Evolutionary conservation across 2,329 filamentous ascomycete genomes (phyloP).

Genomic region (Fusarium virguliforme): DNA sequence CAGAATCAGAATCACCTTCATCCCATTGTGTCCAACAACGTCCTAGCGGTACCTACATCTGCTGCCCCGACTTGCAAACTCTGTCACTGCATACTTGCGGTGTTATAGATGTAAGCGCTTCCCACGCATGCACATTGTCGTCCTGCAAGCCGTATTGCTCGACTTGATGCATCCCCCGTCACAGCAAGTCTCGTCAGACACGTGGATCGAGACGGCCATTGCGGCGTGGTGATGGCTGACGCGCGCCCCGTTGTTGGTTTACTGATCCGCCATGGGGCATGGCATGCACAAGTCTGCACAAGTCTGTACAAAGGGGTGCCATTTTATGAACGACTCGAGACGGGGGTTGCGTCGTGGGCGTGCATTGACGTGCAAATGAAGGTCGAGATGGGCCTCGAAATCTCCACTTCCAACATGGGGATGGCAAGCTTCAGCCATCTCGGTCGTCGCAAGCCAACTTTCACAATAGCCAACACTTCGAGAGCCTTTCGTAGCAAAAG

Average conservation of each 20-base stretch:
- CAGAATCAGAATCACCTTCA: slow-evolving; percentile 20
- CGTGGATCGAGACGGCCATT: slow-evolving; percentile 35
- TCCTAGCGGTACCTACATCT: neutral
- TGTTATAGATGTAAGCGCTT: slow-evolving; percentile 15
- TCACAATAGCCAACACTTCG: neutral
- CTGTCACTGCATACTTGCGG: neutral
- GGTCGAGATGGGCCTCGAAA: slow-evolving; percentile 17
- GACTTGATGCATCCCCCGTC: slow-evolving; percentile 23
- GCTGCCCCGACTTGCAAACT: neutral
- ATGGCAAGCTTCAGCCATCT: slow-evolving; percentile 20
- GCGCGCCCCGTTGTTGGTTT: slow-evolving; percentile 20
- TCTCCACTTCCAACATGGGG: slow-evolving; percentile 31
- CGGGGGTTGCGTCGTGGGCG: slow-evolving; percentile 20
- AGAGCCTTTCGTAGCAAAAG: neutral
- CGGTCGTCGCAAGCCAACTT: slow-evolving; percentile 13
- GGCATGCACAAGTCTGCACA: slow-evolving; percentile 26
- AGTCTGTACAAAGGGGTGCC: neutral
- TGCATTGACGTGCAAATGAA: slow-evolving; percentile 46
- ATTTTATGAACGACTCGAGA: slow-evolving; percentile 27
- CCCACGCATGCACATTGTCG: slow-evolving; percentile 9
- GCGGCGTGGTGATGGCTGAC: slow-evolving; percentile 28
- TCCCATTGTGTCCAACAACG: neutral
- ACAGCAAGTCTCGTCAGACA: slow-evolving; percentile 27
- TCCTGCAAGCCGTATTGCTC: slow-evolving; percentile 20
- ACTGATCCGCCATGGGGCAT: neutral